Conservation (phyloP, 305 asterid genomes). For the Plantago coronopus region DNA sequence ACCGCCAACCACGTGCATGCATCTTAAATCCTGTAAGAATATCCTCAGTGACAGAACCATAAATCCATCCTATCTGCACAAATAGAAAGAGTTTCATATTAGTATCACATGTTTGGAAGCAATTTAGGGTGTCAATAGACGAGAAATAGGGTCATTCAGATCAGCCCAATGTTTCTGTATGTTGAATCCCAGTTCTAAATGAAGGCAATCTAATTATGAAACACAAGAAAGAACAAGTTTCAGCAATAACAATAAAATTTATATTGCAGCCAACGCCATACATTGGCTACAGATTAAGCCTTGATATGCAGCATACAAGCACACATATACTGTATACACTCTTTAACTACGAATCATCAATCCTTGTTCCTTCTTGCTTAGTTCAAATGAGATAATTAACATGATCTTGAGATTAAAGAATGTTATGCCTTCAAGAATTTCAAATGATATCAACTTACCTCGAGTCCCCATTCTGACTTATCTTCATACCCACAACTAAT, state of each 20-base stretch:
- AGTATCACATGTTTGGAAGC: background rate
- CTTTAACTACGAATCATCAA: too few relatives aligned
- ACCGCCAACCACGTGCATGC: constrained; percentile 99
- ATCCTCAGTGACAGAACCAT: constrained; percentile 95
- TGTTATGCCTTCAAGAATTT: constrained; percentile 6
- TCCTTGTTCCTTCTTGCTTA: too few relatives aligned
- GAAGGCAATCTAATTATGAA: constrained; percentile 2
- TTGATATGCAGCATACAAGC: too few relatives aligned
- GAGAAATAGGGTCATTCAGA: too few relatives aligned
- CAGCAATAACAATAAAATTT: background rate
- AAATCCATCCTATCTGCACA: constrained; percentile 94
- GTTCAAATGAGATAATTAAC: too few relatives aligned
- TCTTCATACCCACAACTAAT: constrained; percentile 98
- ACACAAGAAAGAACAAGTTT: background rate
- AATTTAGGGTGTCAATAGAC: too few relatives aligned
- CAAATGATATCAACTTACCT: constrained; percentile 42
- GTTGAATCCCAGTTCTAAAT: background rate
- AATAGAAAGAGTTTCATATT: constrained; percentile 11
- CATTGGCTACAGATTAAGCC: too few relatives aligned
- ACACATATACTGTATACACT: too few relatives aligned
- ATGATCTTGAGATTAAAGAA: too few relatives aligned
- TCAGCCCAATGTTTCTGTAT: background rate
- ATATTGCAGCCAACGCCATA: background rate
- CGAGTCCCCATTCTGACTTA: constrained; percentile 94
- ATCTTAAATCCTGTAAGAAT: constrained; percentile 98